Percentiles rank a stretch among this genome's conserved stretches.
These are phyloP conservation scores for Colletotrichum sp. DNA, from an alignment of 2,329 filamentous ascomycete genomes.

Conservation along the genomic window DNA sequence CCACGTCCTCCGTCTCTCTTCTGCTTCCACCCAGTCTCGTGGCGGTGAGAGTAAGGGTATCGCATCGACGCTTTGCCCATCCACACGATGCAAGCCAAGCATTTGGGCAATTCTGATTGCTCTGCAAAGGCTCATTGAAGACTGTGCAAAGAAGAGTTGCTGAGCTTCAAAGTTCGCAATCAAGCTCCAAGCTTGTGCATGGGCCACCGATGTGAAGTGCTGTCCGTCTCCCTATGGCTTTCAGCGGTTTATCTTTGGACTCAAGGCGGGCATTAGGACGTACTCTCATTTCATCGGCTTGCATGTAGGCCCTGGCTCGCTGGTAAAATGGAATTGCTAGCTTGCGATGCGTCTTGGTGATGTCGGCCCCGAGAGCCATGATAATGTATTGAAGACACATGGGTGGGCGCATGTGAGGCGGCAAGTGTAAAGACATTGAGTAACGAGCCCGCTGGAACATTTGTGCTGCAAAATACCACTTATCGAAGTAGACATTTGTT, in stretches of 20 bases:
- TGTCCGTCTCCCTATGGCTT: conserved; percentile 14
- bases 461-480: conserved; percentile 20
- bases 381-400: conserved; percentile 27
- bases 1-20: conserved; percentile 71
- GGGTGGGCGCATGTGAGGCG: conserved; percentile 24
- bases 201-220: conserved; percentile 57
- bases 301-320: conserved; percentile 22
- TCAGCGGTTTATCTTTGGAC: not conserved
- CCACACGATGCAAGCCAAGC: conserved; percentile 70
- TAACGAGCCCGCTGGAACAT: conserved; percentile 23
- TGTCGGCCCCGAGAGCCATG: conserved; percentile 22
- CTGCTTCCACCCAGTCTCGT: conserved; percentile 70
- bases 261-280: not conserved
- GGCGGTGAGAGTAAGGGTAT: conserved; percentile 69
- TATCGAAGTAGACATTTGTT: conserved; percentile 24
- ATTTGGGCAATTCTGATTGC: conserved; percentile 66
- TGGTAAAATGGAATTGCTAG: conserved; percentile 24
- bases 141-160: conserved; percentile 70
- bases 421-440: conserved; percentile 11
- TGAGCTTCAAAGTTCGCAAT: conserved; percentile 70
- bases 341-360: conserved; percentile 9
- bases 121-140: conserved; percentile 70
- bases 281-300: conserved; percentile 24
- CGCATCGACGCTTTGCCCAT: conserved; percentile 63
- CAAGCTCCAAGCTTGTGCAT: conserved; percentile 68